These are phyloP conservation scores for Candida peoriensis DNA, from an alignment of 805 yeast genomes.

Conservation along the genomic window DNA sequence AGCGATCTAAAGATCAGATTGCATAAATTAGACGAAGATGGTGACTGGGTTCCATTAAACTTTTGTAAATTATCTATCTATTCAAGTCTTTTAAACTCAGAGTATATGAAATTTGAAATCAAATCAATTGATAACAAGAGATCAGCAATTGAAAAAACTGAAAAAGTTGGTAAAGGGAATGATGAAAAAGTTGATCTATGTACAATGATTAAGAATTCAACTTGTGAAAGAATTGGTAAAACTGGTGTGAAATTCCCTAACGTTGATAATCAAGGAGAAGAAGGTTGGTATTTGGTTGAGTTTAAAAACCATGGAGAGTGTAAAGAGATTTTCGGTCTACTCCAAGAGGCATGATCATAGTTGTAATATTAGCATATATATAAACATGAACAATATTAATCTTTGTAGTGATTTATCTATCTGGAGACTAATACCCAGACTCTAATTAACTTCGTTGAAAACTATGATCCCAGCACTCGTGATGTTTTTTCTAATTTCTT, in stretches of 20 bases:
- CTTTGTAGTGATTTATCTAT: too few relatives aligned
- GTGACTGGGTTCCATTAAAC: conserved; percentile 24
- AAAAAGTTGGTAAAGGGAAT: too few relatives aligned
- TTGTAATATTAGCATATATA: too few relatives aligned
- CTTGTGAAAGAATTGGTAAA: conserved; percentile 19
- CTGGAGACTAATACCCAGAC: too few relatives aligned
- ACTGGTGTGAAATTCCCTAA: conserved; percentile 18
- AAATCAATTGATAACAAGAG: conserved; percentile 3
- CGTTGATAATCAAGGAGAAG: conserved; percentile 18
- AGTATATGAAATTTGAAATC: conserved; percentile 16
- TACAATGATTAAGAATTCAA: conserved; percentile 13
- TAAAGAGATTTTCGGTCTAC: conserved; percentile 16
- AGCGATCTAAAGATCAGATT: conserved; percentile 18
- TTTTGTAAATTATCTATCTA: conserved; percentile 18
- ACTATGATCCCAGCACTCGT: conserved; percentile 70
- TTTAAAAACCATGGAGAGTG: conserved; percentile 19
- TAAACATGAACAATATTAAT: too few relatives aligned
- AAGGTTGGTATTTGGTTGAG: conserved; percentile 18
- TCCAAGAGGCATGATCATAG: too few relatives aligned
- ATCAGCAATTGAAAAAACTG: too few relatives aligned
- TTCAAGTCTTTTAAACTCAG: conserved; percentile 17
- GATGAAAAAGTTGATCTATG: too few relatives aligned
- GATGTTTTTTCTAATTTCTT: conserved; percentile 77
- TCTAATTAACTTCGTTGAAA: conserved; percentile 19
- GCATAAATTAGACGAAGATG: conserved; percentile 19